These are phyloP conservation scores for Triticum timopheevii DNA, from an alignment of 176 grass and related monocot species.

Conservation along the genomic window DNA sequence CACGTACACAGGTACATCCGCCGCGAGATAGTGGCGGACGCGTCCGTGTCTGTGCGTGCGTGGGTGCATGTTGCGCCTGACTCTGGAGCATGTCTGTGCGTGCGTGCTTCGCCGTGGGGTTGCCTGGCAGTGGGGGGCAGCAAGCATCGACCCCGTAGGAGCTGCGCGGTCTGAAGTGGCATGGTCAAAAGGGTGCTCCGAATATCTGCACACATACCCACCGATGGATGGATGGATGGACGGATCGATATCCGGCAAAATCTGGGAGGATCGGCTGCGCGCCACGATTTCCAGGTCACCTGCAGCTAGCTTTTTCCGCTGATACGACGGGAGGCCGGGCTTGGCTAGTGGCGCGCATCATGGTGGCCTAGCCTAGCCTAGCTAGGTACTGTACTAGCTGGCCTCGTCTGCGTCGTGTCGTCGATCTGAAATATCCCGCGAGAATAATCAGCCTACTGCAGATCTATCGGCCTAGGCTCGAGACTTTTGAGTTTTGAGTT, in stretches of 20 bases:
- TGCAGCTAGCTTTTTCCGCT: not conserved
- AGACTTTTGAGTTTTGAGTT: not conserved
- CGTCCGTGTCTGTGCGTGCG: no score
- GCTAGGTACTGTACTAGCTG: not conserved
- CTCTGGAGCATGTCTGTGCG: no score
- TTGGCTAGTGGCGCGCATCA: conserved; percentile 3
- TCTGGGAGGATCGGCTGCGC: not conserved
- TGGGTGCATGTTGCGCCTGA: no score
- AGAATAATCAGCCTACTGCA: not conserved
- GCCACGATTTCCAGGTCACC: conserved; percentile 37
- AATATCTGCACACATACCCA: not conserved
- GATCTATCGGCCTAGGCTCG: not conserved
- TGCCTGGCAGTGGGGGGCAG: no score
- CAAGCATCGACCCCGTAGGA: not conserved
- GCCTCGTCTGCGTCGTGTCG: conserved; percentile 6
- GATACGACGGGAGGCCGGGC: not conserved
- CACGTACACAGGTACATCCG: no score
- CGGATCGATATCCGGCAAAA: not conserved
- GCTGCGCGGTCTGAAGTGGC: not conserved
- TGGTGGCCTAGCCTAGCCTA: not conserved
- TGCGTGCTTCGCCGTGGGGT: no score
- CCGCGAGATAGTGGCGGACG: no score
- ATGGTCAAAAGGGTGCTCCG: not conserved
- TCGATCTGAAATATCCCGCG: not conserved
- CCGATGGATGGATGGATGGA: no score